A percentile compares a stretch with the other conserved stretches of the same genome.
Conservation (phyloP, 2,329 filamentous ascomycete genomes). For the Gyromitra esculenta region DNA sequence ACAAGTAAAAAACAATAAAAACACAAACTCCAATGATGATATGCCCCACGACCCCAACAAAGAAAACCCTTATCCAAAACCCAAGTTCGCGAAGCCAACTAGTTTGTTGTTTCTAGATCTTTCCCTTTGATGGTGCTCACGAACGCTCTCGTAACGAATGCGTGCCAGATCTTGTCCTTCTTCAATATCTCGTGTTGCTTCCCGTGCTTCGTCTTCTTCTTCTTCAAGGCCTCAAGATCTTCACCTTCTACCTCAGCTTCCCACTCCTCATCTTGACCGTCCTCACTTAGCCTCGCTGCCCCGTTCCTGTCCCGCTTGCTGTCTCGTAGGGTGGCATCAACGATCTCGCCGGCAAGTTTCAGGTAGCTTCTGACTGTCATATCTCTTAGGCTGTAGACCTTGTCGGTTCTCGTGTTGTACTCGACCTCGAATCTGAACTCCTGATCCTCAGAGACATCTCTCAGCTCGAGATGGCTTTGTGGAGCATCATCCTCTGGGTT, state of each 20-base stretch:
- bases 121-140: constrained; percentile 54
- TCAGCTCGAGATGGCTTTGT: constrained; percentile 39
- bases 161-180: constrained; percentile 62
- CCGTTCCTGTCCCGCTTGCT: constrained; percentile 56
- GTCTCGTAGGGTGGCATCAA: constrained; percentile 63
- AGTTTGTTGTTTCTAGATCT: constrained; percentile 43
- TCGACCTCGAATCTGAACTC: constrained; percentile 73
- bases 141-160: constrained; percentile 58
- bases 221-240: constrained; percentile 60
- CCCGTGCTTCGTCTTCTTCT: constrained; percentile 53
- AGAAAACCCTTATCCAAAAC: constrained; percentile 18
- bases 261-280: constrained; percentile 73
- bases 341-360: constrained; percentile 81
- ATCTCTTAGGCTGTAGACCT: constrained; percentile 78
- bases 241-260: constrained; percentile 74
- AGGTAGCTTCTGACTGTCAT: constrained; percentile 85
- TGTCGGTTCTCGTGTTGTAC: constrained; percentile 83
- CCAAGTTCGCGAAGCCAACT: constrained; percentile 4
- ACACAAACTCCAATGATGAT: constrained; percentile 49
- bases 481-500: constrained; percentile 60
- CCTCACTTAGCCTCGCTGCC: constrained; percentile 36
- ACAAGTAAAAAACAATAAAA: constrained; percentile 35
- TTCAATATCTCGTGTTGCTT: constrained; percentile 52
- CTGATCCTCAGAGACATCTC: constrained; percentile 53
- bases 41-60: constrained; percentile 28